Evolutionary conservation across 2,329 filamentous ascomycete species (phyloP), one percentile per base, ranked within the genome.

Genomic region (Sclerotinia sclerotiorum): DNA sequence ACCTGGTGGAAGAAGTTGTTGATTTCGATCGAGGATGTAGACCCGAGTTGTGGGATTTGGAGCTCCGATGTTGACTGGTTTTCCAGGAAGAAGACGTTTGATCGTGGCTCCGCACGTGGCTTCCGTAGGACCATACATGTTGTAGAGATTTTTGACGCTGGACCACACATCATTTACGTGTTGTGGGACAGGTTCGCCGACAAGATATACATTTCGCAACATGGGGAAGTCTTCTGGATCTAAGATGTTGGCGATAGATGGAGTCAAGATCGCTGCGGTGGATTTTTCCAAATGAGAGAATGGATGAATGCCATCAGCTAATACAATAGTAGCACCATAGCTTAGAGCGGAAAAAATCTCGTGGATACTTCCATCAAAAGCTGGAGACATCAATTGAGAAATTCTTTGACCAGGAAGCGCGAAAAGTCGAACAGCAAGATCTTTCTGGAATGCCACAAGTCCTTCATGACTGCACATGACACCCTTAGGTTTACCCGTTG

Each of bases 71-170:
- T 76, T 80, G 1, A 83, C 79, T 0, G 73, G 68, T 44, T 75
- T 11, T 0, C 72, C 67, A 0, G 74, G 70, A 0, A 27, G 52
- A 0, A 82, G 71, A 4, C 63, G 60, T 54, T 78, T 75, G 48
- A 80, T 79, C 0, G 78, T 80, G 0, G 78, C 77, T 7, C 78
- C 79, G 62, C 77, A 78, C 0, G 79, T 82, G 44, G 32, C 46
- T 55, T 69, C 81, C 0, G 79, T 81, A 6, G 82, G 82, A 0
- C 81, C 81, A 65, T 82, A 83, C 76, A 79, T 78, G 69, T 83
- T 83, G 72, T 78, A 81, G 0, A 81, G 32, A 1, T 35, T 49
- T 35, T 69, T 75, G n/a, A 57, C 58, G 7, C 51, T 27, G 2
- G 76, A 69, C 81, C 81, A 82, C 0, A 8, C 62, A 60, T 81